Evolutionary conservation across 768 basidiomycete species (phyloP), one percentile per base, ranked within the genome.

Genomic region (Leccinum boreale): DNA sequence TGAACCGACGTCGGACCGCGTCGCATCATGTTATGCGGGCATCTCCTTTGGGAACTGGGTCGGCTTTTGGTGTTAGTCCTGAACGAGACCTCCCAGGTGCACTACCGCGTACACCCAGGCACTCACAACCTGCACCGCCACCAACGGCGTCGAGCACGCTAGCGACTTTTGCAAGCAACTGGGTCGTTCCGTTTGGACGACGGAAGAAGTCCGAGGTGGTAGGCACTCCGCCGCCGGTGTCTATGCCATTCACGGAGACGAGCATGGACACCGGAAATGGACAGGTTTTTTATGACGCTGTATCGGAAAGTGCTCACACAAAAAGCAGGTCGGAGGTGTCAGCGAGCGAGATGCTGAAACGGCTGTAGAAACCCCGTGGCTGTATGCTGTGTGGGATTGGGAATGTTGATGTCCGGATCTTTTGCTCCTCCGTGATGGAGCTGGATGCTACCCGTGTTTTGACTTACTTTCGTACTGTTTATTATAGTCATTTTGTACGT

Each of bases 101-200:
- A 44, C 48, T 66, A 23, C 58, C 62, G 12, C 51, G 28, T 19
- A 23, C 39, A 12, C 55, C 24, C 36, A 50, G 10, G 55, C 55
- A 50, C 28, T 6, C 51, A 39, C 67, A 52, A 23, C 4, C 50
- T 21, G 11, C 45, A 23, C 71, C 72, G 12, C 52, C 72, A 17
- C 52, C 74, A 44, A 79, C 79, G 4, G 78, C 84, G 5, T 77
- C 80, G 12, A 78, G 79, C 39, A 79, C 85, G 11, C 66, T 86
- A 19, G 82, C 84, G 11, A 83, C 74, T 58, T 73, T 86, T 50
- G 85, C 85, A 5, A 85, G 76, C 50, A 87, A 80, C 68, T 87
- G 83, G 83, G 86, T 85, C 1, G 80, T 83, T 53, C 72, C 83
- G 2, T 87, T 89, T 66, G 84, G 85, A 29, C 76, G 84, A 52